A percentile compares a stretch with the other conserved stretches of the same genome.
phyloP scores from a whole-genome alignment of 1,284 basidiomycete genomes.

The Sporisorium reilianum region DNA sequence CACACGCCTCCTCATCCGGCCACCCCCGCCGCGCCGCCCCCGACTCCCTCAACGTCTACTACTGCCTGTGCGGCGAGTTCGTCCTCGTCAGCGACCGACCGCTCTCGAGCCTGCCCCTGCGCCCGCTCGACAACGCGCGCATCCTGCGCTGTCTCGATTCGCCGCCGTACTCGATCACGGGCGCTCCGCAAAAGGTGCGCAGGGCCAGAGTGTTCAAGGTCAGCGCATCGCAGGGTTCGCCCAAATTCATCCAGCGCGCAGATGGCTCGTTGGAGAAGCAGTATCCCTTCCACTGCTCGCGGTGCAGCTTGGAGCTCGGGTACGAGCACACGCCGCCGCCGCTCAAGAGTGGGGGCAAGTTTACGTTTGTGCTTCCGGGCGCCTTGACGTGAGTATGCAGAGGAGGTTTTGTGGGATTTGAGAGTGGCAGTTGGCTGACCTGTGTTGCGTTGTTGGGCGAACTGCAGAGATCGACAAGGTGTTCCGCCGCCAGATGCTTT shows the following conservation, averaged over 20 bases:
- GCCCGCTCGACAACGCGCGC: conserved; percentile 58
- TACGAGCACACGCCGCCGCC: conserved; percentile 66
- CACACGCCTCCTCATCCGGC: not conserved
- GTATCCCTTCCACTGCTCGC: conserved; percentile 57
- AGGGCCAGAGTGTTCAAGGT: conserved; percentile 59
- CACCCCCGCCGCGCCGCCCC: not conserved
- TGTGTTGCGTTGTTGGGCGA: not conserved
- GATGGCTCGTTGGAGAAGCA: conserved; percentile 59
- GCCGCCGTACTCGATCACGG: conserved; percentile 34
- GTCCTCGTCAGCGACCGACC: conserved; percentile 56
- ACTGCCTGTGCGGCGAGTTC: conserved; percentile 68
- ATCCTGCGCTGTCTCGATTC: conserved; percentile 58
- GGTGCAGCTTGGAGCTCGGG: conserved; percentile 61
- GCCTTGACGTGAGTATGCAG: conserved; percentile 54
- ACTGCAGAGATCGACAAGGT: conserved; percentile 45
- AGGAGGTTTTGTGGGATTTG: no score
- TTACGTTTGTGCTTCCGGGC: conserved; percentile 61
- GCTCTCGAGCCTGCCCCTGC: conserved; percentile 39
- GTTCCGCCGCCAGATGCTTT: conserved; percentile 45
- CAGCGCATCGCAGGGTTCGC: conserved; percentile 50
- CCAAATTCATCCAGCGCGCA: conserved; percentile 45
- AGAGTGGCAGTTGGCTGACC: no score
- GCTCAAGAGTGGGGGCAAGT: conserved; percentile 62
- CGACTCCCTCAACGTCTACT: conserved; percentile 51
- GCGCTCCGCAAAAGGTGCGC: conserved; percentile 27